Base-by-base conservation (phyloP, 495 filamentous ascomycete species). In the Penicillium taxi region DNA sequence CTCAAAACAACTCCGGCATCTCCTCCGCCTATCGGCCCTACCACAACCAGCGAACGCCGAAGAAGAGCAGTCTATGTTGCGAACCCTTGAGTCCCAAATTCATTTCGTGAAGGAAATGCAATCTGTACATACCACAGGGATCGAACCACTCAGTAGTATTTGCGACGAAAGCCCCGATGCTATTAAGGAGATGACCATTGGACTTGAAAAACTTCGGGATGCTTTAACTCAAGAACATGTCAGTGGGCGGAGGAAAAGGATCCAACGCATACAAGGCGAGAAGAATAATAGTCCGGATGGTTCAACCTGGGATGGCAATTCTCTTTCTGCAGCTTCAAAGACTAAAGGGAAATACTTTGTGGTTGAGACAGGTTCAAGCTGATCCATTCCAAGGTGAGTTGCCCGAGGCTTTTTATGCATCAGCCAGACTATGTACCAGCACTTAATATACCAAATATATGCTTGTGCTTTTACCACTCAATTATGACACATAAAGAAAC, bases 21-120 rank as follows among this genome's bases (percentile, higher is more conserved):
- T 99, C 8, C 80, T 94, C 26, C 83, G 86, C 11, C 79, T 98
- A 40, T 94, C 88, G 5, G 87, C 91, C 20, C 80, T 96, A 0
- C 86, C 90, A 0, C 70, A 70, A 5, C 89, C 91, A 2, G 49
- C 66, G 9, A 69, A 65, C 12, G 47, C 61, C 6, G 70, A 64
- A 19, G 75, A 81, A 47, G 77, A 86, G 47, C 35, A 60, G 0
- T 47, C 62, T 6, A 84, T 94, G 76, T 64, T 91, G 4, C 45
- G 72, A 13, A 86, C 82, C 0, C 72, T 99, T 5, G 68, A 78
- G 27, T 78, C 85, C 7, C 91, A 99, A 48, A 73, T 99, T 0
- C 80, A 86, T 49, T 96, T 99, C 50, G 86, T 96, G 25, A 75
- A 72, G 37, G 76, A 82, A 36, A 81, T 96, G 20, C 88, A 91